These are phyloP conservation scores for Phaeophleospora eucalypticola DNA, from an alignment of 2,329 filamentous ascomycete genomes.

Conservation along the genomic window DNA sequence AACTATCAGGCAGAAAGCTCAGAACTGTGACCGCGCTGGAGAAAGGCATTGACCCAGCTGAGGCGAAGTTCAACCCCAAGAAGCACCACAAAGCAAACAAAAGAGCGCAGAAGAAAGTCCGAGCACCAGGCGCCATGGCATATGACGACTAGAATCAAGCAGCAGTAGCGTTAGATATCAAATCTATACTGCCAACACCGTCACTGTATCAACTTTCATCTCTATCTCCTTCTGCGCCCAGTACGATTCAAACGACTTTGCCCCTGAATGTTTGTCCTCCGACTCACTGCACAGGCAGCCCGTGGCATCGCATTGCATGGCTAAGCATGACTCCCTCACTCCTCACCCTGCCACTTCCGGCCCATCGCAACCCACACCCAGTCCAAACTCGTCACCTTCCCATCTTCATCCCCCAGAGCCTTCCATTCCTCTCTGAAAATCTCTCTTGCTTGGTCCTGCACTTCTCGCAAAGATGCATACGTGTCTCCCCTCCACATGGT, in stretches of 20 bases:
- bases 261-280: too few relatives aligned
- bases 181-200: too few relatives aligned
- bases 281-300: too few relatives aligned
- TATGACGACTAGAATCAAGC: slow-evolving; percentile 21
- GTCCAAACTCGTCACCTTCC: slow-evolving; percentile 38
- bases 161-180: too few relatives aligned
- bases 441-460: slow-evolving; percentile 32
- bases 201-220: too few relatives aligned
- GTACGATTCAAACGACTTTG: too few relatives aligned
- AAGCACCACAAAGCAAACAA: slow-evolving; percentile 89
- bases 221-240: too few relatives aligned
- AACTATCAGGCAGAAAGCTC: slow-evolving; percentile 78
- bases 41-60: slow-evolving; percentile 76
- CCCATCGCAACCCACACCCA: slow-evolving; percentile 38
- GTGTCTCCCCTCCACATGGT: slow-evolving; percentile 25
- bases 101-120: slow-evolving; percentile 39
- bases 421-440: slow-evolving; percentile 35
- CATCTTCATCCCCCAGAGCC: slow-evolving; percentile 33
- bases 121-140: slow-evolving; percentile 14
- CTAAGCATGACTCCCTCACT: not conserved
- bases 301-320: too few relatives aligned
- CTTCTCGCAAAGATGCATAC: slow-evolving; percentile 31
- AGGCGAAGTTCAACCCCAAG: slow-evolving; percentile 67
- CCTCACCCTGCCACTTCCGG: not conserved
- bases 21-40: slow-evolving; percentile 77